A percentile compares a stretch with the other conserved stretches of the same genome.
These are phyloP conservation scores for Verruconis gallopava DNA, from an alignment of 2,329 filamentous ascomycete genomes.

Conservation along the genomic window DNA sequence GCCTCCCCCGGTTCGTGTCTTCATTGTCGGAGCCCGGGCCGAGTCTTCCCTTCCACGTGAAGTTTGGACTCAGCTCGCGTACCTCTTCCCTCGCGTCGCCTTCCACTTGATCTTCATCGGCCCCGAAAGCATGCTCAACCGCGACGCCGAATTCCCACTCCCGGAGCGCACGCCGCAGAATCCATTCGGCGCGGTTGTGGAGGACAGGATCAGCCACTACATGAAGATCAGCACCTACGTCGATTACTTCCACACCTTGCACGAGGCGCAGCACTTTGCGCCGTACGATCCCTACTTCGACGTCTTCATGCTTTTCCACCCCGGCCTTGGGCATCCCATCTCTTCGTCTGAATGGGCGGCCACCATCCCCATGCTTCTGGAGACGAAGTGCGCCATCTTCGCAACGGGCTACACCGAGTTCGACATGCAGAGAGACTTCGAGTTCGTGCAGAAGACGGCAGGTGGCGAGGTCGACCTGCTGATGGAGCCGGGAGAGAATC, in stretches of 20 bases:
- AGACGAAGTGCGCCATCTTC: conserved; percentile 91
- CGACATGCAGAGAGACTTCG: conserved; percentile 86
- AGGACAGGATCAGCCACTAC: conserved; percentile 74
- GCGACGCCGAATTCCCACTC: conserved; percentile 83
- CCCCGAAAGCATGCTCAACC: conserved; percentile 88
- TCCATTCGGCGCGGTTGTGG: conserved; percentile 86
- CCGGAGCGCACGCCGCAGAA: conserved; percentile 74
- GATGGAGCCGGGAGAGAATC: conserved; percentile 84
- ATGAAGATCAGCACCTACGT: conserved; percentile 98
- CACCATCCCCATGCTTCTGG: conserved; percentile 75
- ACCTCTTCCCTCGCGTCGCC: conserved; percentile 84
- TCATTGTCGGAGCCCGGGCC: conserved; percentile 88
- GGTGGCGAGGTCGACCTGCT: conserved; percentile 85
- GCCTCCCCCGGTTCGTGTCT: conserved; percentile 79
- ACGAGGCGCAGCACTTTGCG: conserved; percentile 78
- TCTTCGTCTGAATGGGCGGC: conserved; percentile 89
- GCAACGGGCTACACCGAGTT: conserved; percentile 92
- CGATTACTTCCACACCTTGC: conserved; percentile 95
- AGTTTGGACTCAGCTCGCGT: conserved; percentile 86
- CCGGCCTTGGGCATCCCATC: conserved; percentile 86
- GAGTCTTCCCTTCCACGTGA: conserved; percentile 91
- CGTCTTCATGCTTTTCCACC: conserved; percentile 93
- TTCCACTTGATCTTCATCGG: conserved; percentile 92
- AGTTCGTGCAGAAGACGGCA: conserved; percentile 77
- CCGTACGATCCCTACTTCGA: conserved; percentile 98